These are phyloP conservation scores for Emydomyces testavorans DNA, from an alignment of 2,329 filamentous ascomycete species.

Conservation along the genomic window DNA sequence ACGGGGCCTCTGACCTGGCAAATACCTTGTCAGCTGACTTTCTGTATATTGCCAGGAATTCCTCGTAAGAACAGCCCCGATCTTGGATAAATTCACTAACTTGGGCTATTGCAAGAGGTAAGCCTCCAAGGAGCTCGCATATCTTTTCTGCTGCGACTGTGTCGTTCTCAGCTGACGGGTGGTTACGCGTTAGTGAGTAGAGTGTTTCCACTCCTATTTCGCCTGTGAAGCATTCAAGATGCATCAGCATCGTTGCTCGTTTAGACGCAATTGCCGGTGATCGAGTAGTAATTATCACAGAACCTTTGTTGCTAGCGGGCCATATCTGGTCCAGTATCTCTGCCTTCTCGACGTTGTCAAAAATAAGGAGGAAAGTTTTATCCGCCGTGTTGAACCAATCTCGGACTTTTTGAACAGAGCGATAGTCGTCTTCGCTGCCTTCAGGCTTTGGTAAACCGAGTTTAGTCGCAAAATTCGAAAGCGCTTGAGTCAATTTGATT, in stretches of 20 bases:
- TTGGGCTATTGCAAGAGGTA: conserved; percentile 10
- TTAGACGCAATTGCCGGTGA: conserved; percentile 1
- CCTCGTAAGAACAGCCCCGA: conserved; percentile 8
- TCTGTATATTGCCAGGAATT: conserved; percentile 5
- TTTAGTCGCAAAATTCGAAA: conserved; percentile 2
- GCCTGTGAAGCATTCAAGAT: neutral
- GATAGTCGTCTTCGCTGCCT: conserved; percentile 1
- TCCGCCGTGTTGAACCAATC: conserved; percentile 9
- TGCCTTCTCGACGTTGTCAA: conserved; percentile 6
- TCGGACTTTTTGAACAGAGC: neutral
- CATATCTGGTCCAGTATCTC: conserved; percentile 5
- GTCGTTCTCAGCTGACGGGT: conserved; percentile 6
- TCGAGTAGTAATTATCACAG: conserved; percentile 9
- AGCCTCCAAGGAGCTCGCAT: conserved; percentile 4
- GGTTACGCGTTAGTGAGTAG: conserved; percentile 2
- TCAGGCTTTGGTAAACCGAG: conserved; percentile 1
- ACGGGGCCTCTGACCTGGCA: neutral
- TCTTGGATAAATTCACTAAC: conserved; percentile 8
- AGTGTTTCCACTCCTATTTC: conserved; percentile 6
- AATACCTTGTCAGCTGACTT: conserved; percentile 1
- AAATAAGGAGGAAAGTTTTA: conserved; percentile 9
- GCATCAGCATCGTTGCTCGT: neutral
- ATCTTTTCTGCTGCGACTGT: neutral
- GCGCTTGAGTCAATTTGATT: neutral
- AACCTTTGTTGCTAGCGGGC: conserved; percentile 7